Base-by-base conservation (phyloP, 164 flowering plant species). In the Vitis rupestris region DNA sequence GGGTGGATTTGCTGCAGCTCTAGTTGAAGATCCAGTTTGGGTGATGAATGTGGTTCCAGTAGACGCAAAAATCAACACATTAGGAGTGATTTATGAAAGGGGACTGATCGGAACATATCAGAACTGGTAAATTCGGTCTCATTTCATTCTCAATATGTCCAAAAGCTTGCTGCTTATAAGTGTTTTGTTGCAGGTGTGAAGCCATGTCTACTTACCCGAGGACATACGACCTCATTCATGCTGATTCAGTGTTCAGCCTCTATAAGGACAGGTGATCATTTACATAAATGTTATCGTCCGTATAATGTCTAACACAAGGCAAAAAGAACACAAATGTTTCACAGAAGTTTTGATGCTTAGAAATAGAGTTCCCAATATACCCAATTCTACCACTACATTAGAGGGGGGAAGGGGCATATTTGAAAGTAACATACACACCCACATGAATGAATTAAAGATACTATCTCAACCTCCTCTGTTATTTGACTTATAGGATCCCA, bases 131-230 rank as follows among this genome's bases (percentile, higher is more conserved):
- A 60, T 61, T 37, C 13, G 2, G 9, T 30, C 37, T 64, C 30
- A 0, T 47, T 37, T 23, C 30, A 48, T n/a, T 29, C 8, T 14
- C 27, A 31, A 50, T 62, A 16, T 44, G 29, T 44, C 64, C 15
- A 10, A 50, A 15, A 65, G 51, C 27, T 75, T 70, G 63, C 55
- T 62, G 67, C 69, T 15, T 52, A 23, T 23, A 63, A 47, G 16
- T 69, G 50, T 52, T 61, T 50, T 49, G 5, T 54, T 63, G 54
- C 76, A 87, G 88, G 91, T 87, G 92, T 69, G 92, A 88, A 66
- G 92, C 88, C 5, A 81, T 88, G 85, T 86, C 92, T 19, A 88
- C 92, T n/a, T 88, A 88, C 70, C 90, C 92, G 8, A 78, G 92
- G 71, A 86, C 92, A 2, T 86, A 88, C 16, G 92, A 88, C 27